Evolutionary conservation across 2,329 filamentous ascomycete species (phyloP).

Genomic region (Endothia cerciana): DNA sequence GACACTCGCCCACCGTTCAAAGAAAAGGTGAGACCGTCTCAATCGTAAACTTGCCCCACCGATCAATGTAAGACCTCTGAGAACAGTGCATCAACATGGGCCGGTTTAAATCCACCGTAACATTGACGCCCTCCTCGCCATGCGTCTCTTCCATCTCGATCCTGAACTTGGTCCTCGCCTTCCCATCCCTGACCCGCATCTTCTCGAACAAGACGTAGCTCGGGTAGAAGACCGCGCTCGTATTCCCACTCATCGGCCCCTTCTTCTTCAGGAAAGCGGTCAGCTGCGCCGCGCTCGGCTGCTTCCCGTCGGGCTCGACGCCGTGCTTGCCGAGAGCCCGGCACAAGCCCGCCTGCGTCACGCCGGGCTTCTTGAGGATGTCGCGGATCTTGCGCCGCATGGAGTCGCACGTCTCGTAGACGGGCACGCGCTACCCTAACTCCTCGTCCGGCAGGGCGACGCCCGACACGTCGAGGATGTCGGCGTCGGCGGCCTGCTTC

Average conservation of each 20-base stretch:
- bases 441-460: conserved; percentile 50
- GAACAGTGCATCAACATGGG: conserved; percentile 5
- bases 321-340: conserved; percentile 44
- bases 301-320: conserved; percentile 43
- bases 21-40: background rate
- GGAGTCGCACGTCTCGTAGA: conserved; percentile 63
- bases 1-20: background rate
- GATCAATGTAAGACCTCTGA: background rate
- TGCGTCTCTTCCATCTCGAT: conserved; percentile 50
- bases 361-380: conserved; percentile 48
- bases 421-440: conserved; percentile 43
- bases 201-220: conserved; percentile 66
- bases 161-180: conserved; percentile 55
- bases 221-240: conserved; percentile 53
- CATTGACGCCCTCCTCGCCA: background rate
- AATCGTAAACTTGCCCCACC: conserved; percentile 2
- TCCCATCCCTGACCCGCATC: conserved; percentile 53
- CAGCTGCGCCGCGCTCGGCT: conserved; percentile 45
- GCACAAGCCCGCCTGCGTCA: conserved; percentile 55
- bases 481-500: conserved; percentile 7
- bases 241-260: conserved; percentile 51
- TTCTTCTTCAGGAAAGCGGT: conserved; percentile 53
- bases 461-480: conserved; percentile 32
- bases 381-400: conserved; percentile 59
- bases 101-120: background rate